A percentile compares a stretch with the other conserved stretches of the same genome.
Evolutionary conservation across 179 eudicot species (phyloP).

Genomic region (Silene noctiflora): DNA sequence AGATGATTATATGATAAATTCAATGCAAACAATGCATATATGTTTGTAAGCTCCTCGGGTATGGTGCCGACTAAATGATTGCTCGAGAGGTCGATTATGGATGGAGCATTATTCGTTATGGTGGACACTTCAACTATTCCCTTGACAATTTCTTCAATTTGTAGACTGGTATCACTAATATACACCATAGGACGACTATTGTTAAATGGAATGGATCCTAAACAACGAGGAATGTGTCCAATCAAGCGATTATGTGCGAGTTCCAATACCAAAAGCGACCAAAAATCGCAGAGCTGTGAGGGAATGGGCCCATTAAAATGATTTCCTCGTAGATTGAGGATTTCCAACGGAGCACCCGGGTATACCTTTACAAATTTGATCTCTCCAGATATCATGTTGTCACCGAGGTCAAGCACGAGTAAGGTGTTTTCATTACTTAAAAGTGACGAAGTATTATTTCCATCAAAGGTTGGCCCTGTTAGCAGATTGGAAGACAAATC

Average conservation of each 20-base stretch:
- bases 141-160: neutral
- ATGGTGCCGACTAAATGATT: neutral
- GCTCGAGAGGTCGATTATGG: neutral
- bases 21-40: neutral
- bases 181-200: no score
- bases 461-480: neutral
- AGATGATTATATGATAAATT: constrained; percentile 3
- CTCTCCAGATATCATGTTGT: neutral
- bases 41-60: neutral
- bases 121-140: neutral
- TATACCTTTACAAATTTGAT: neutral
- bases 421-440: neutral
- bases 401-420: neutral
- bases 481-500: neutral
- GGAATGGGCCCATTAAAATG: neutral
- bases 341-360: neutral
- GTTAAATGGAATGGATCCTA: neutral
- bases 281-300: neutral
- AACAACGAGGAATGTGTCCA: neutral
- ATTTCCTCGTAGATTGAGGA: neutral
- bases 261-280: neutral
- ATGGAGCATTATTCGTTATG: neutral
- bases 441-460: neutral
- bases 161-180: neutral
- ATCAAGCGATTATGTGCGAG: neutral